A percentile compares a stretch with the other conserved stretches of the same genome.
phyloP scores from a whole-genome alignment of 768 basidiomycete genomes.

The Rubroboletus pulcherrimus region DNA sequence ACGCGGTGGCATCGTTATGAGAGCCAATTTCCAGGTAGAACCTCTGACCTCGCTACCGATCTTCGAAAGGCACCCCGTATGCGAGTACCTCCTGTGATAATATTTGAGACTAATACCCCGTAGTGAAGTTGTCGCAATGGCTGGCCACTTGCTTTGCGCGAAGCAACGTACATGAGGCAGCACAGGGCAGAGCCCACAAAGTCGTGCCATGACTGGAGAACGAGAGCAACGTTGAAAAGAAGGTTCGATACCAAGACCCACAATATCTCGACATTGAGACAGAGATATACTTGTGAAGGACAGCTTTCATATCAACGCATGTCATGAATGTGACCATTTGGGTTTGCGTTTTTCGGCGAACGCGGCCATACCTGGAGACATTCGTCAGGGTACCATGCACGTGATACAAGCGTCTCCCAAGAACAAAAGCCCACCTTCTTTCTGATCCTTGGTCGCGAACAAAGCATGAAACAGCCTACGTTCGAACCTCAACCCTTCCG shows the following conservation, averaged over 20 bases:
- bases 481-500: slow-evolving; percentile 85
- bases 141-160: too few species aligned
- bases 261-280: too few species aligned
- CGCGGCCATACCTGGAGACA: slow-evolving; percentile 77
- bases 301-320: neutral
- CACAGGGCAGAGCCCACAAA: too few species aligned
- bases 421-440: slow-evolving; percentile 66
- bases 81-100: too few species aligned
- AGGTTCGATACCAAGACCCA: too few species aligned
- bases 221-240: neutral
- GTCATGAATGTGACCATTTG: slow-evolving; percentile 60
- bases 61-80: slow-evolving; percentile 22
- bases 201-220: too few species aligned
- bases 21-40: slow-evolving; percentile 20
- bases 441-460: slow-evolving; percentile 93
- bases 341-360: slow-evolving; percentile 93
- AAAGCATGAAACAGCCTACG: slow-evolving; percentile 85
- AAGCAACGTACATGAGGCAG: too few species aligned
- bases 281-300: neutral
- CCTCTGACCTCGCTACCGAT: slow-evolving; percentile 30
- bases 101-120: too few species aligned
- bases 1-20: slow-evolving; percentile 30
- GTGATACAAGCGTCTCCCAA: neutral
- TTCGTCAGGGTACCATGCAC: neutral
- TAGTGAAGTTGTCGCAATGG: too few species aligned